phyloP scores from a whole-genome alignment of 164 flowering plant species.

The Macadamia tetraphylla region DNA sequence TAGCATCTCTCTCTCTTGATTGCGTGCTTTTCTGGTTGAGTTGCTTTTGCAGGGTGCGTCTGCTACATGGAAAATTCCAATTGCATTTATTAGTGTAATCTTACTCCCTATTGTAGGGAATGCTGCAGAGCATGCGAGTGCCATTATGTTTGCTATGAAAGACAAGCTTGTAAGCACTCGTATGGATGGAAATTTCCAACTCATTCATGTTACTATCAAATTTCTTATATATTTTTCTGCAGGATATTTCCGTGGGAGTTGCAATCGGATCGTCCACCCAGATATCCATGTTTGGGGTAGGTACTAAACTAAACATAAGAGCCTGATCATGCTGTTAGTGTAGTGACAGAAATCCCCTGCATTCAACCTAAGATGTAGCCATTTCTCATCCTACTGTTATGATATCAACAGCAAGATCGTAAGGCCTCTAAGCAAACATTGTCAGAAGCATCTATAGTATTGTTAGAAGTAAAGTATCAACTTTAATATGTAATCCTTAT shows the following conservation, averaged over 20 bases:
- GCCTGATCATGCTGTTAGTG: too few species aligned
- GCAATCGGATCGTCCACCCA: conserved; percentile 74
- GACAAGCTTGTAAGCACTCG: conserved; percentile 58
- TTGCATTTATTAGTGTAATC: conserved; percentile 65
- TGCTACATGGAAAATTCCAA: conserved; percentile 48
- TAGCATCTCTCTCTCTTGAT: too few species aligned
- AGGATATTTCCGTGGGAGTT: conserved; percentile 70
- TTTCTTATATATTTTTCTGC: conserved; percentile 8
- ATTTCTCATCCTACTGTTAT: too few species aligned
- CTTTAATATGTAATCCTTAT: too few species aligned
- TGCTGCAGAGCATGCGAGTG: conserved; percentile 87
- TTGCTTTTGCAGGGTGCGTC: conserved; percentile 29
- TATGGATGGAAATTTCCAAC: not conserved
- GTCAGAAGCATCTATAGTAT: too few species aligned
- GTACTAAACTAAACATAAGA: not conserved
- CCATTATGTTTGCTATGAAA: conserved; percentile 75
- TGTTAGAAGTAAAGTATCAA: too few species aligned
- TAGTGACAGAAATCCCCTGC: too few species aligned
- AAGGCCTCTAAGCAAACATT: too few species aligned
- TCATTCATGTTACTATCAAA: not conserved
- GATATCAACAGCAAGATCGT: too few species aligned
- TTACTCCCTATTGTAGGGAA: conserved; percentile 78
- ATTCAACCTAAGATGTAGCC: too few species aligned
- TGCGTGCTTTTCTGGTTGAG: too few species aligned
- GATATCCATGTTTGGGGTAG: conserved; percentile 68